Base-by-base conservation (phyloP, 129 eudicot species). In the Pulicaria dysenterica region DNA sequence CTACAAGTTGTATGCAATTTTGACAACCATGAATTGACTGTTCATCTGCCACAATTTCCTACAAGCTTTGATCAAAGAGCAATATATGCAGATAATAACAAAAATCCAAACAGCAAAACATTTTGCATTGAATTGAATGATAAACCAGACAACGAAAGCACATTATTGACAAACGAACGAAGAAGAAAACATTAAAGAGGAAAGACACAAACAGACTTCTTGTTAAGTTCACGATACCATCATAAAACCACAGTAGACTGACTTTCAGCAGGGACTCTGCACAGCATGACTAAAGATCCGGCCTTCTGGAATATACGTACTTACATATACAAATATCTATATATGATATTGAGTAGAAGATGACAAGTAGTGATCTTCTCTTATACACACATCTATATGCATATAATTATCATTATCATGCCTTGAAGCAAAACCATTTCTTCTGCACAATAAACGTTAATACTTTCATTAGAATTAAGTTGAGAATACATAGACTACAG, bases 371-470 rank as follows among this genome's bases (percentile, higher is more conserved):
- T 12, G 36, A 60, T 77, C 64, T 48, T 77, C 70, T 59, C 39
- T 69, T 68, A 77, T 59, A 48, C 75, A 39, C 58, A 46, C 58
- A 36, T 24, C 13, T 66, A 36, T 73, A 14, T 67, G 50, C 64
- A 34, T n/a, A 54, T 65, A 7, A 3, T 15, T 41, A n/a, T 57
- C 31, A 24, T 24, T 24, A 24, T 79, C 79, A 79, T 14, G 76
- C 69, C 76, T 82, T 77, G 83, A 88, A 88, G 82, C 94, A 88
- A 75, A 84, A 84, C 89, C 93, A 87, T 73, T 80, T 87, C 76
- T 82, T 87, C 94, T 87, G 94, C 89, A 85, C 14, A 64, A 12
- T 36, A 72, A 76, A 38, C 19, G 62, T 16, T 77, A 60, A 49
- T 19, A 46, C 60, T 67, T 37, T 57, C 59, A 67, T 46, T 39